Base-by-base conservation (phyloP, 768 basidiomycete genomes). In the Amanita pallidorosea region DNA sequence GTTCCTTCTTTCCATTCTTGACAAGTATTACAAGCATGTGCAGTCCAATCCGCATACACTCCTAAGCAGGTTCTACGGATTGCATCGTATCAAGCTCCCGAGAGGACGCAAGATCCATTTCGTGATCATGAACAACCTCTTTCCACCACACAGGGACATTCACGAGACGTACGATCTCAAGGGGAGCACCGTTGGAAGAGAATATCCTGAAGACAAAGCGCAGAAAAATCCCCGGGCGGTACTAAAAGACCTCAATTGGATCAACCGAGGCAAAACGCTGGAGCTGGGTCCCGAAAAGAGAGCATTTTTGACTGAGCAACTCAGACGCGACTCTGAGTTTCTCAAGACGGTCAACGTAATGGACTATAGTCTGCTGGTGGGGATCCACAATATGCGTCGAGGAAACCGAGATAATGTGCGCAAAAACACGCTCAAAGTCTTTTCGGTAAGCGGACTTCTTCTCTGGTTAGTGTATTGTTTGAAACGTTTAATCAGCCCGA, bases 41-140 rank as follows among this genome's bases (percentile, higher is more conserved):
- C 82, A 82, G 63, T 74, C 67, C 38, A 97, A 98, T 66, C 96
- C 96, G 0, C 93, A 98, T 61, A 96, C 94, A 0, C 72, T 98
- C 1, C 69, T 99, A 5, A 92, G 88, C 7, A 76, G 96, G 18
- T 98, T 99, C 66, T 99, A 98, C 63, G 96, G 96, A 7, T 74
- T 99, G 9, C 96, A 99, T 61, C 85, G 96, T 51, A 96, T 99
- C 53, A 99, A 99, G 70, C 77, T 99, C 0, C 96, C 96, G 0
- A 75, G 79, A 33, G 96, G 96, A 0, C 71, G 77, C 41, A 99
- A 99, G 70, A 99, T 99, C 48, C 96, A 99, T 65, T 99, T 99
- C 62, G 92, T 98, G 50, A 96, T 99, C 67, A 97, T 98, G 93
- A 99, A 98, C 72, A 99, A 99, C 65, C 76, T 99, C 25, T 97